These are phyloP conservation scores for Syncephalis plumigaleata DNA, from an alignment of 371 early-diverging fungal species.

Conservation along the genomic window DNA sequence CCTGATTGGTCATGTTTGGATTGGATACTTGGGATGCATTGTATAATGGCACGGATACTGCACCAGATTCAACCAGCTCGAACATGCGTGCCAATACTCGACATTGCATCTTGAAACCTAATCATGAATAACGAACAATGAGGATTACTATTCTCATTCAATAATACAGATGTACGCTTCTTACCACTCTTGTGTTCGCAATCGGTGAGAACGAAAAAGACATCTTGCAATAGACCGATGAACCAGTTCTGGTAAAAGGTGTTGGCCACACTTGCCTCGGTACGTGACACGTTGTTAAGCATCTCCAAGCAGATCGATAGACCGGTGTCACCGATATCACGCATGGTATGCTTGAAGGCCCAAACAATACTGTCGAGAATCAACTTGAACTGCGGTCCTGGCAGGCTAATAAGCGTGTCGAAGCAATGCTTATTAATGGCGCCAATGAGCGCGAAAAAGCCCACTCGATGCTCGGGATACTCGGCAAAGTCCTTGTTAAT, in stretches of 20 bases:
- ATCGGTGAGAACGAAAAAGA: constrained; percentile 92
- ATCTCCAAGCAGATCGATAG: constrained; percentile 72
- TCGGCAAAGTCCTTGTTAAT: constrained; percentile 95
- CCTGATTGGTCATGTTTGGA: constrained; percentile 55
- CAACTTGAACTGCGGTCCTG: constrained; percentile 71
- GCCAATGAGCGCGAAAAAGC: constrained; percentile 78
- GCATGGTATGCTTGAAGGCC: constrained; percentile 98
- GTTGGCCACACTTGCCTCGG: constrained; percentile 61
- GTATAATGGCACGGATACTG: constrained; percentile 68
- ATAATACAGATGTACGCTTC: constrained; percentile 2
- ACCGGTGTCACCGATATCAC: constrained; percentile 89
- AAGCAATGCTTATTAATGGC: constrained; percentile 83
- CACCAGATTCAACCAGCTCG: constrained; percentile 58
- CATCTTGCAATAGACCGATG: constrained; percentile 76
- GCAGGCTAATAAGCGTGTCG: constrained; percentile 63
- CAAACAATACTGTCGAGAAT: constrained; percentile 86
- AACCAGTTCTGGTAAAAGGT: constrained; percentile 84
- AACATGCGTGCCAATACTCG: constrained; percentile 79
- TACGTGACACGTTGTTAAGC: constrained; percentile 51
- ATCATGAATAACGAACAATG: not conserved
- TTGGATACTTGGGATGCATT: constrained; percentile 45
- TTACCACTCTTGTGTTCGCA: constrained; percentile 92
- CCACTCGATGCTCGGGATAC: constrained; percentile 90
- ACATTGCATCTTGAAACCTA: constrained; percentile 83
- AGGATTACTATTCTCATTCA: not conserved